These are phyloP conservation scores for Ophiostoma triangulosporum DNA, from an alignment of 2,329 filamentous ascomycete species.

Conservation along the genomic window DNA sequence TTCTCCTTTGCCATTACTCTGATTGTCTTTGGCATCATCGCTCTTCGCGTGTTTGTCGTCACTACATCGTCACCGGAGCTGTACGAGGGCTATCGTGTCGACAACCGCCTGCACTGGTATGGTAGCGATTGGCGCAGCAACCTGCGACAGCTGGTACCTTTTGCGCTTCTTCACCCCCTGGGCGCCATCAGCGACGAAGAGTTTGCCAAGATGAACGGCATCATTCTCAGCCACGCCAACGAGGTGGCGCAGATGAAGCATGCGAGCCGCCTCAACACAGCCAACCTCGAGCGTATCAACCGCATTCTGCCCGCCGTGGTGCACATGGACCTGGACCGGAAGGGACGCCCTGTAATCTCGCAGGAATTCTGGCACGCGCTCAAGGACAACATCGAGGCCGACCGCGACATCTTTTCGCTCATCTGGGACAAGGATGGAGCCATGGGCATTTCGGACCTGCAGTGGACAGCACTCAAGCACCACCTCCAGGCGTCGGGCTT, in stretches of 20 bases:
- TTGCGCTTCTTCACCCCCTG: constrained; percentile 13
- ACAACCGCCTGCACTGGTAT: constrained; percentile 16
- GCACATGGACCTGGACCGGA: constrained; percentile 36
- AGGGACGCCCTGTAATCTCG: constrained; percentile 40
- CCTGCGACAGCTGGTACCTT: constrained; percentile 15
- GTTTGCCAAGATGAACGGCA: constrained; percentile 16
- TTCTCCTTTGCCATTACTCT: constrained; percentile 11
- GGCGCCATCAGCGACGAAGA: constrained; percentile 16
- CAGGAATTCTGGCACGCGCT: constrained; percentile 55
- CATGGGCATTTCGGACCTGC: constrained; percentile 28
- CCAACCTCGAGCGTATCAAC: constrained; percentile 30
- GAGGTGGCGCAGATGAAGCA: constrained; percentile 19
- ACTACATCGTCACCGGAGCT: constrained; percentile 11
- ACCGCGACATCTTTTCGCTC: constrained; percentile 33
- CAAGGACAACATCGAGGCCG: constrained; percentile 36
- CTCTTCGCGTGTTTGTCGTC: constrained; percentile 12
- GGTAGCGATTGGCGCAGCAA: constrained; percentile 16
- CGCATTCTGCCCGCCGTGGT: constrained; percentile 42
- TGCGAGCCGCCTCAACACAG: constrained; percentile 22
- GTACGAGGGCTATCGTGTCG: constrained; percentile 14
- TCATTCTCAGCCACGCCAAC: constrained; percentile 14
- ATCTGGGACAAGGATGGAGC: constrained; percentile 26
- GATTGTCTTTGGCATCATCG: constrained; percentile 8
- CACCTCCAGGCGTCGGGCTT: constrained; percentile 24
- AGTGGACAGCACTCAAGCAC: constrained; percentile 33